Conservation (phyloP, 352 stramenopile genomes). For the Phytophthora tubulina region DNA sequence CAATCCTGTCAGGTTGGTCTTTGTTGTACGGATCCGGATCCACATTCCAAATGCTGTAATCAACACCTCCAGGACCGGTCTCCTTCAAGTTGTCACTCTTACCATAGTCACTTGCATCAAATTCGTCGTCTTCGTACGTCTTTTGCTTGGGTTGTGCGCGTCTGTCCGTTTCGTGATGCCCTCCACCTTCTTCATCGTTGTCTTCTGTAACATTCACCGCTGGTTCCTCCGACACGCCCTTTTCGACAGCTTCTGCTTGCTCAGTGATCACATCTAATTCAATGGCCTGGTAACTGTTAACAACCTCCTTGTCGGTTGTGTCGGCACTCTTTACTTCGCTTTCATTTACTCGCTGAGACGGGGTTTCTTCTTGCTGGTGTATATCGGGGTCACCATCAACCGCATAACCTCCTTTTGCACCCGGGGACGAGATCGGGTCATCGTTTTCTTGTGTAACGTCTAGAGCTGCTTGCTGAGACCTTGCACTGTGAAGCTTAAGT, state of each 20-base stretch:
- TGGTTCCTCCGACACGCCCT: background rate
- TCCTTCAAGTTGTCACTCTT: conserved; percentile 2
- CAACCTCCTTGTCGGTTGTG: background rate
- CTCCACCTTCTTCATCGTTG: background rate
- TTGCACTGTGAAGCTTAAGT: conserved; percentile 5
- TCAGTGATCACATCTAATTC: background rate
- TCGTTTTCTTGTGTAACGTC: background rate
- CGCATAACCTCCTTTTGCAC: background rate
- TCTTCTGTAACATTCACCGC: background rate
- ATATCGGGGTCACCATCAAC: background rate
- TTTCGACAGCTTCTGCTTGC: background rate
- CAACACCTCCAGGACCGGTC: background rate
- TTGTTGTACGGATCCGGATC: conserved; percentile 15
- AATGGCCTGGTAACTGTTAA: background rate
- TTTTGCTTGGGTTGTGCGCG: conserved; percentile 9
- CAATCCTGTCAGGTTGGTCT: background rate
- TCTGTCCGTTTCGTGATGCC: background rate
- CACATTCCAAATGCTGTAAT: conserved; percentile 27
- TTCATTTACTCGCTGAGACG: background rate
- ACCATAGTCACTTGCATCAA: conserved; percentile 34
- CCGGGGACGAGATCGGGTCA: background rate
- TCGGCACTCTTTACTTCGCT: background rate
- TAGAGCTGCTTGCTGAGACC: background rate
- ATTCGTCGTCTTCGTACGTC: conserved; percentile 49
- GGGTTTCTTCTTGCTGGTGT: background rate